Base-by-base conservation (phyloP, 2,329 filamentous ascomycete species). In the Periconia macrospinosa region DNA sequence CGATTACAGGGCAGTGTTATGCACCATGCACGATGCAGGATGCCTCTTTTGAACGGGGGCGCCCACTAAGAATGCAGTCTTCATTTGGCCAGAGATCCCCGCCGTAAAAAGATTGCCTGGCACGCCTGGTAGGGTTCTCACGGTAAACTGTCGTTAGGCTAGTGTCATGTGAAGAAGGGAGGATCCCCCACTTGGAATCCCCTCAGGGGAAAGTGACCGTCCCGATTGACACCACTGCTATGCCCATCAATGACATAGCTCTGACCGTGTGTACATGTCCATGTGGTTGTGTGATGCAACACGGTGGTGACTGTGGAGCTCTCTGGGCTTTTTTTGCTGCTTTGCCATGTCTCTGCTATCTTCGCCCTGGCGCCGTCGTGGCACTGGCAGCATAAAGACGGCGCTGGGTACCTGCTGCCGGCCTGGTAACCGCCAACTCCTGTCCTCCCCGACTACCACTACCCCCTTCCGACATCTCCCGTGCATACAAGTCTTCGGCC, bases 381-480 rank as follows among this genome's bases (percentile, higher is more conserved):
- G 23, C 23, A 27, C 5, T 27, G 23, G 23, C 23, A 27, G 14
- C 40, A 18, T 14, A 23, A 42, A 37, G 18, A 42, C 40, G 41
- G 30, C 45, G 41, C 45, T 54, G 54, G 47, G 35, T 20, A 53
- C 48, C 20, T 45, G 41, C 49, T 46, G 27, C 54, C 54, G 54
- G 45, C 17, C 37, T 14, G 14, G 13, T 43, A 42, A 44, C 18
- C 37, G 20, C 1, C 17, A 23, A 43, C 45, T 47, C 54, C 54
- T 56, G 42, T 15, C 47, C 41, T 41, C 2, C 48, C 54, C 54
- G 54, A 53, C 30, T 47, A 23, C 51, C 50, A 30, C 47, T 46
- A 48, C 50, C 48, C 45, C 46, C 35, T 53, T 49, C 54, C 54
- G 54, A 53, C 41, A 43, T 48, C 49, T 56, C 42, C 54, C 54